Evolutionary conservation across 1,284 basidiomycete species (phyloP).

Genomic region (Fomitopsis schrenkii): DNA sequence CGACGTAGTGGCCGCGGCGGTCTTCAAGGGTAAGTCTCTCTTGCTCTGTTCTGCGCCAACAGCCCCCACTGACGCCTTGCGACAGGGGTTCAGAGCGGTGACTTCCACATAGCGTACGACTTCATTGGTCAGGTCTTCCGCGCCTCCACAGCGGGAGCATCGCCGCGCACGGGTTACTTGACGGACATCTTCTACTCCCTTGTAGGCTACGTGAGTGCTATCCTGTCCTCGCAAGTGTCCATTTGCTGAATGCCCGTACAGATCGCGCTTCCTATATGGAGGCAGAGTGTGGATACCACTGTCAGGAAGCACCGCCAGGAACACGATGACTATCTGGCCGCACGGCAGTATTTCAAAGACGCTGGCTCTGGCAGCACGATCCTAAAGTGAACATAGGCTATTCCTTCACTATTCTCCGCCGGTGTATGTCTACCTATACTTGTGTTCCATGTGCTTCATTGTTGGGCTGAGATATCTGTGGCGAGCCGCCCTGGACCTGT

Average conservation of each 20-base stretch:
- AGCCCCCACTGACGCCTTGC: background rate
- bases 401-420: no score
- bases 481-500: no score
- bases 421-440: no score
- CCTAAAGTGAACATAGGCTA: no score
- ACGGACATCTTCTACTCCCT: conserved; percentile 50
- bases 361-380: no score
- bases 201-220: conserved; percentile 39
- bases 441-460: no score
- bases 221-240: background rate
- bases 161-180: conserved; percentile 60
- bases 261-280: conserved; percentile 52
- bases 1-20: conserved; percentile 57
- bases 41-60: background rate
- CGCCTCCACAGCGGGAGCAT: conserved; percentile 61
- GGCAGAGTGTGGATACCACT: conserved; percentile 45
- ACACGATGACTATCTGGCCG: conserved; percentile 41
- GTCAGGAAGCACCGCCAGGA: conserved; percentile 42
- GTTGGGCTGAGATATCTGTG: no score
- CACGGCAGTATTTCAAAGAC: conserved; percentile 14
- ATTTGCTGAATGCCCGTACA: conserved; percentile 16
- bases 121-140: conserved; percentile 69
- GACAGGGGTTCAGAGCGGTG: conserved; percentile 65
- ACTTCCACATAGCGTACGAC: conserved; percentile 78
- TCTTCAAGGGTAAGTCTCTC: conserved; percentile 54